Evolutionary conservation across 2,329 filamentous ascomycete species (phyloP).

Genomic region (Chaetothyriales sp.): DNA sequence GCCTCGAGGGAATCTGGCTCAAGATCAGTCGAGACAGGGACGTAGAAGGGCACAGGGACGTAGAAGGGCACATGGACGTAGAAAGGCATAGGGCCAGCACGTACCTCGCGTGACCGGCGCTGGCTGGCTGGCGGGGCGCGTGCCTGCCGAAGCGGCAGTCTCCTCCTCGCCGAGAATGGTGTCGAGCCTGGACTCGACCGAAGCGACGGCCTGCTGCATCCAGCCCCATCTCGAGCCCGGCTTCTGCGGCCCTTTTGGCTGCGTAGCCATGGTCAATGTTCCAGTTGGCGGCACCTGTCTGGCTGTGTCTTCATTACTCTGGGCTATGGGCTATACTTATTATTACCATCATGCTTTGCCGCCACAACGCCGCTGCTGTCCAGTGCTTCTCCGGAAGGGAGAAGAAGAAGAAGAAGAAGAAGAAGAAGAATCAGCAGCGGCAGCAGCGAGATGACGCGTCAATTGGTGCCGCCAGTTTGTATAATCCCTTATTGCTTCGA

Average conservation of each 20-base stretch:
- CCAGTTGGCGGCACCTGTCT: background rate
- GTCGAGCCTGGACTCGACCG: conserved; percentile 85
- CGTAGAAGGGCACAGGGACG: conserved; percentile 9
- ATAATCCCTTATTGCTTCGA: background rate
- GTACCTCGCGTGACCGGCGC: conserved; percentile 24
- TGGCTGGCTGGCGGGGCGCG: conserved; percentile 17
- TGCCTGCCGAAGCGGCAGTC: background rate
- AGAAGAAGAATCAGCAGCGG: no score
- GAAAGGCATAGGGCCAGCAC: conserved; percentile 11
- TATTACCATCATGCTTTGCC: background rate
- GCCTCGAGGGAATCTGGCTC: conserved; percentile 24
- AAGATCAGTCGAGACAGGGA: conserved; percentile 4
- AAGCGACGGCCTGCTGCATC: conserved; percentile 79
- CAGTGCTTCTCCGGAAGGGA: background rate
- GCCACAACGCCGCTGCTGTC: background rate
- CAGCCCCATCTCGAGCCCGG: conserved; percentile 60
- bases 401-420: no score
- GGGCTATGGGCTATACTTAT: no score
- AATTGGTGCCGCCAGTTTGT: background rate
- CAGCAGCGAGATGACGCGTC: background rate
- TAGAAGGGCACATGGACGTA: no score
- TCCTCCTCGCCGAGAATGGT: conserved; percentile 70
- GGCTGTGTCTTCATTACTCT: no score
- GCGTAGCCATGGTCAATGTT: background rate
- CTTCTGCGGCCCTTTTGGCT: conserved; percentile 17